Base-by-base conservation (phyloP, 768 basidiomycete species). In the Macrocybe gigantea region DNA sequence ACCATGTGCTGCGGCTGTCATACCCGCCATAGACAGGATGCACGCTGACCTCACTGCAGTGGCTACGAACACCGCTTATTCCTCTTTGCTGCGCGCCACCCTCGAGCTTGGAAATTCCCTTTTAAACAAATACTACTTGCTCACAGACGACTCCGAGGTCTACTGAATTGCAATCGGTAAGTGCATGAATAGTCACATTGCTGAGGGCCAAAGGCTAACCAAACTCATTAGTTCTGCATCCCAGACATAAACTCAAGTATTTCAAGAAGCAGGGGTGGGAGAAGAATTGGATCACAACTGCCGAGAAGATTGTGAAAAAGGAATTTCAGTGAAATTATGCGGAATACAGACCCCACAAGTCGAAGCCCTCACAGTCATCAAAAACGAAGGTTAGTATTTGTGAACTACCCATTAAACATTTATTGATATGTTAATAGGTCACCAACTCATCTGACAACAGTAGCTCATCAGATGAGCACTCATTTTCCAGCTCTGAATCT, bases 21-120 rank as follows among this genome's bases (percentile, higher is more conserved):
- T 72, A 11, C 69, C 67, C 9, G 67, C 63, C 6, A 68, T 69
- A 63, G 65, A 70, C 42, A 38, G 57, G 33, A 60, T 68, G n/a
- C 53, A 70, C 37, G 6, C 58, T 14, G 3, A 29, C 46, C 38
- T 53, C 48, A 10, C 46, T 8, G 43, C 56, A 38, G 29, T 32
- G 11, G 45, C 29, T 32, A 46, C 6, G 29, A 4, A 1, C 10
- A 22, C 10, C 66, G 49, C 30, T 32, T 42, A 15, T 32, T n/a
- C n/a, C 35, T n/a, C 35, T 37, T 37, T n/a, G 35, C 8, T 37
- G 8, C 8, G n/a, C 9, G 35, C 35, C 35, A n/a, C n/a, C 35
- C 35, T 37, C 35, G 35, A 8, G 8, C 9, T 37, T 37, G 35
- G 35, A 37, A 9, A 8, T n/a, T 9, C 8, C 8, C n/a, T 37